These are phyloP conservation scores for Citrus mangshanensis DNA, from an alignment of 345 rosid genomes.

Conservation along the genomic window DNA sequence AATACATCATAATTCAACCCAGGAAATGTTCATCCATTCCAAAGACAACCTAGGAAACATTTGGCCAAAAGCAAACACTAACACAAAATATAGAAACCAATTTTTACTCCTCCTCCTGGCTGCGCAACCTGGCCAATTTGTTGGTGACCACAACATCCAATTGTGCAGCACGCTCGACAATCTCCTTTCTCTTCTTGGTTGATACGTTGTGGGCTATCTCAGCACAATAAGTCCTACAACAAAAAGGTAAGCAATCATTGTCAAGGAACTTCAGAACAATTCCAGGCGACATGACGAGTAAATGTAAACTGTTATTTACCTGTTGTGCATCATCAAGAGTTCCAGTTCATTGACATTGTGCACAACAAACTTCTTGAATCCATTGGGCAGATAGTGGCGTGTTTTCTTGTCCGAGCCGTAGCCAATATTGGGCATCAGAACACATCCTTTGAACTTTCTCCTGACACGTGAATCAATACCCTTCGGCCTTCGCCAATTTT, in stretches of 20 bases:
- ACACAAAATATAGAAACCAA: neutral
- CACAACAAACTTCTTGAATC: conserved; percentile 64
- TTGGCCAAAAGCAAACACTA: conserved; percentile 1
- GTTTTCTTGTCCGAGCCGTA: conserved; percentile 67
- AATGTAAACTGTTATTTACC: conserved; percentile 18
- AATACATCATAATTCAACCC: neutral
- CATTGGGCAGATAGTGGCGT: conserved; percentile 67
- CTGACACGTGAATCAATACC: conserved; percentile 77
- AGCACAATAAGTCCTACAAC: conserved; percentile 59
- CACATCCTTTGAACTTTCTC: conserved; percentile 70
- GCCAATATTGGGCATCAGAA: conserved; percentile 68
- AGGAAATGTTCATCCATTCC: neutral
- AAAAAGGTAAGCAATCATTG: neutral
- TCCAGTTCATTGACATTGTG: conserved; percentile 56
- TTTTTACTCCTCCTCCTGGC: conserved; percentile 64
- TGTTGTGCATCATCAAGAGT: conserved; percentile 72
- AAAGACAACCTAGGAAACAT: conserved; percentile 4
- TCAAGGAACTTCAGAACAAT: neutral
- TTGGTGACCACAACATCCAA: conserved; percentile 69
- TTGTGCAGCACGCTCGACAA: conserved; percentile 61
- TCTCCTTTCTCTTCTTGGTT: conserved; percentile 60
- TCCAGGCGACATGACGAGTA: neutral
- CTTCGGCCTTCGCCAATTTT: conserved; percentile 65
- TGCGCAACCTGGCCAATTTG: conserved; percentile 69
- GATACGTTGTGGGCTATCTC: conserved; percentile 69